A percentile compares a stretch with the other conserved stretches of the same genome.
Conservation (phyloP, 805 yeast species). For the Komagataella phaffii region DNA sequence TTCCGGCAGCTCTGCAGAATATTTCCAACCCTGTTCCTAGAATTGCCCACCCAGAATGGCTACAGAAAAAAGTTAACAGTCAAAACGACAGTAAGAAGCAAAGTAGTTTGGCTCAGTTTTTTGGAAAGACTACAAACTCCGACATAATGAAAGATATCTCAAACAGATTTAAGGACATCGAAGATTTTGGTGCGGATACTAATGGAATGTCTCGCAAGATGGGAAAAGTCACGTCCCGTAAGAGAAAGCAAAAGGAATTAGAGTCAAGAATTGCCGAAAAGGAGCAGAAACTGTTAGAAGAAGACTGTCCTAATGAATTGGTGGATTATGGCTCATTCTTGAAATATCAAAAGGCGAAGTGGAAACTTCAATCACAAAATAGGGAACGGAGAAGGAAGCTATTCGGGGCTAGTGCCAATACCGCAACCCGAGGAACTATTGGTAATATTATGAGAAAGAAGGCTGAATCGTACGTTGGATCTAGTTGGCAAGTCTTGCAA, state of each 20-base stretch:
- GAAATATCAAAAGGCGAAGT: constrained; percentile 69
- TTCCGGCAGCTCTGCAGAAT: constrained; percentile 92
- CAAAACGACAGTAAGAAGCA: constrained; percentile 64
- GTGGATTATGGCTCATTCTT: constrained; percentile 61
- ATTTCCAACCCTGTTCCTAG: constrained; percentile 88
- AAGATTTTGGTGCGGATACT: constrained; percentile 42
- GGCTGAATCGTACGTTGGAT: constrained; percentile 65
- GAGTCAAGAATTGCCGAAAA: constrained; percentile 23
- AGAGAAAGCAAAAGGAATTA: constrained; percentile 20
- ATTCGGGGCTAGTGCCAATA: constrained; percentile 48
- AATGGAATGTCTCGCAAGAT: constrained; percentile 18
- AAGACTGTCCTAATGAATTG: constrained; percentile 50
- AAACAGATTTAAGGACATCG: constrained; percentile 49
- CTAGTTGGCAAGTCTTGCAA: constrained; percentile 80
- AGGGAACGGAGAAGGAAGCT: constrained; percentile 59
- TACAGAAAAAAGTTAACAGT: constrained; percentile 45
- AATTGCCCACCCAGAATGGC: constrained; percentile 91
- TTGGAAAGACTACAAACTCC: constrained; percentile 27
- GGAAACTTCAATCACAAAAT: constrained; percentile 69
- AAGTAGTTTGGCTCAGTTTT: constrained; percentile 45
- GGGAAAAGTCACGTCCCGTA: constrained; percentile 33
- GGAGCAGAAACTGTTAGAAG: constrained; percentile 30
- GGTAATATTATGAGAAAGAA: constrained; percentile 62
- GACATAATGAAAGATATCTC: constrained; percentile 20
- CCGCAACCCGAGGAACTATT: constrained; percentile 43